phyloP scores from a whole-genome alignment of 2,329 filamentous ascomycete genomes.

The Mycogone perniciosa region DNA sequence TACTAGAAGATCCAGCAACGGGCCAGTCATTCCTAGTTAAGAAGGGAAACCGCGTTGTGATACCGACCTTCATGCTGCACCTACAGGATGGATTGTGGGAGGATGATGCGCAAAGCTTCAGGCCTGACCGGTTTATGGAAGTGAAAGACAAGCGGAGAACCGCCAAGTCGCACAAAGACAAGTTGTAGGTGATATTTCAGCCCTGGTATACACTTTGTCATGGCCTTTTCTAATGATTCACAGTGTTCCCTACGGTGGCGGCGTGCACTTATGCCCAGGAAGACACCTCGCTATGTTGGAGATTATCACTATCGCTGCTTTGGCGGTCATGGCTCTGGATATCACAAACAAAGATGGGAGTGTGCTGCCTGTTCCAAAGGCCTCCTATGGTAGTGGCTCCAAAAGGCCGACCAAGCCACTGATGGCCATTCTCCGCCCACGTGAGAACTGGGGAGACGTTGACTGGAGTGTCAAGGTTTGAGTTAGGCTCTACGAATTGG shows the following conservation, averaged over 20 bases:
- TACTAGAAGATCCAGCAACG: neutral
- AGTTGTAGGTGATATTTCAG: no score
- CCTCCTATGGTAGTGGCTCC: neutral
- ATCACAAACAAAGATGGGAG: neutral
- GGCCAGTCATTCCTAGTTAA: constrained; percentile 1
- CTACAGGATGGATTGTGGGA: neutral
- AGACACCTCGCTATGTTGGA: constrained; percentile 4
- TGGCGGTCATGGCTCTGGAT: neutral
- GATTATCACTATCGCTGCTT: neutral
- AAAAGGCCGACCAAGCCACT: neutral
- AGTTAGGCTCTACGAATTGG: no score
- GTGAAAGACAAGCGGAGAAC: neutral
- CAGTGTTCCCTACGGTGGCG: constrained; percentile 4
- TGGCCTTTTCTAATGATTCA: no score
- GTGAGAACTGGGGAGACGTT: neutral
- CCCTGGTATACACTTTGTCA: no score
- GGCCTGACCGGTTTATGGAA: neutral
- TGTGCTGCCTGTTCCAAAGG: neutral
- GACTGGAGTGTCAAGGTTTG: neutral
- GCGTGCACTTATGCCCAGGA: constrained; percentile 3
- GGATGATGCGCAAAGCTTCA: constrained; percentile 1
- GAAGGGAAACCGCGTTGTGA: neutral
- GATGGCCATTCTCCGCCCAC: neutral
- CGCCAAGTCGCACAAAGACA: no score
- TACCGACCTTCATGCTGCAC: constrained; percentile 3